Percentiles rank a stretch among this genome's conserved stretches.
phyloP scores from a whole-genome alignment of 2,329 filamentous ascomycete species.

The Dactylellina cionopaga region DNA sequence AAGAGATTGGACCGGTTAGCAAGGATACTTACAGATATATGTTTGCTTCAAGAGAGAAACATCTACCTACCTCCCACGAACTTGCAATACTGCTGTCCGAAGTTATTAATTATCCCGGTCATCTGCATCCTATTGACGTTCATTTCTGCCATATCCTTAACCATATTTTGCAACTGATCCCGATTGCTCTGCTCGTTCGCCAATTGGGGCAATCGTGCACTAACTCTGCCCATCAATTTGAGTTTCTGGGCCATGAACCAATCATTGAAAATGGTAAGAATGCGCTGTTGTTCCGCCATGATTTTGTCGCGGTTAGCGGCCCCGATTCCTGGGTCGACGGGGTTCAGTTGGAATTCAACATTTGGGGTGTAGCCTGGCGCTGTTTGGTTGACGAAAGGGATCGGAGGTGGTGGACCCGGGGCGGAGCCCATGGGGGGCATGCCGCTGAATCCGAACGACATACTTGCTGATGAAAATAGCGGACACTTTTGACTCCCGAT shows the following conservation, averaged over 20 bases:
- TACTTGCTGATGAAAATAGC: not conserved
- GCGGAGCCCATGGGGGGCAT: not conserved
- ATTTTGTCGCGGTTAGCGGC: slow-evolving; percentile 37
- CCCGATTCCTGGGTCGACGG: slow-evolving; percentile 23
- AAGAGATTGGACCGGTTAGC: too few species aligned
- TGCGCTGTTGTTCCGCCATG: slow-evolving; percentile 20
- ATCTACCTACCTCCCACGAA: slow-evolving; percentile 19
- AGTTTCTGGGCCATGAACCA: slow-evolving; percentile 36
- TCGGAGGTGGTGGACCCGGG: not conserved
- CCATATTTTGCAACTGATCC: slow-evolving; percentile 15
- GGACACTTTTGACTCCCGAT: too few species aligned
- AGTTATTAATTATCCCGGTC: slow-evolving; percentile 38
- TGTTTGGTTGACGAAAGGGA: not conserved
- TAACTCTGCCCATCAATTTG: not conserved
- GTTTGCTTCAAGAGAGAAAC: not conserved
- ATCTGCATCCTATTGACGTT: slow-evolving; percentile 27
- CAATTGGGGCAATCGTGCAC: slow-evolving; percentile 20
- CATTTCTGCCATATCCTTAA: slow-evolving; percentile 34
- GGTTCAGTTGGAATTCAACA: slow-evolving; percentile 37
- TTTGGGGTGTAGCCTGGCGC: slow-evolving; percentile 28
- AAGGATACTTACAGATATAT: not conserved
- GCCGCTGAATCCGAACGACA: slow-evolving; percentile 17
- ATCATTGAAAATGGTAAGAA: slow-evolving; percentile 39
- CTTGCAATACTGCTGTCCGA: slow-evolving; percentile 40
- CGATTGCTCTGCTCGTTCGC: slow-evolving; percentile 27